Percentiles rank a stretch among this genome's conserved stretches.
Conservation (phyloP, 1,139 yeast species). For the Schwanniomyces etchellsii region DNA sequence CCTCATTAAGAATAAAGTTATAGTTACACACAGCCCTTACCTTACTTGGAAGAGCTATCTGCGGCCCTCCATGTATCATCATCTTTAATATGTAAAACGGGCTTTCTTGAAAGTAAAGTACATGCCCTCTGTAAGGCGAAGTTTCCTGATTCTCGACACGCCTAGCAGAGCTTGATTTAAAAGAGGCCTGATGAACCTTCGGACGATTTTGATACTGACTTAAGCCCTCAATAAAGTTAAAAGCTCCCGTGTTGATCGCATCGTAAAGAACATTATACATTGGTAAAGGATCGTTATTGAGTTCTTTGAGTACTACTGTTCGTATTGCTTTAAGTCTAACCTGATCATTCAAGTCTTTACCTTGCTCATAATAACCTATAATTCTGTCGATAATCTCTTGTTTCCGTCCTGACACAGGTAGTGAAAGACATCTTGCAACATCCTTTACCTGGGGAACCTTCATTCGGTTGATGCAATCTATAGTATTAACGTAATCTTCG, state of each 20-base stretch:
- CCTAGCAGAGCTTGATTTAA: slow-evolving; percentile 3
- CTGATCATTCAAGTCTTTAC: slow-evolving; percentile 29
- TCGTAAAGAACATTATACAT: slow-evolving; percentile 22
- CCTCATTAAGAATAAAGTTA: slow-evolving; percentile 32
- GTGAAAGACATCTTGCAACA: slow-evolving; percentile 39
- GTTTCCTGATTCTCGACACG: slow-evolving; percentile 10
- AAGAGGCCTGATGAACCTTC: background rate
- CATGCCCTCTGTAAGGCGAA: slow-evolving; percentile 21
- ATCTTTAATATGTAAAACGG: slow-evolving; percentile 48
- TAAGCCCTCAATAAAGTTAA: slow-evolving; percentile 8
- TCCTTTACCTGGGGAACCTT: slow-evolving; percentile 33
- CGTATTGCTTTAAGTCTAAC: slow-evolving; percentile 39
- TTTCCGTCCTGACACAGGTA: slow-evolving; percentile 46
- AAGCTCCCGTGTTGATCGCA: slow-evolving; percentile 18
- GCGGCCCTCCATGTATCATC: slow-evolving; percentile 42
- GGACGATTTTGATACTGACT: slow-evolving; percentile 10
- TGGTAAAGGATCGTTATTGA: slow-evolving; percentile 32
- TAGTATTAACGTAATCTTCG: slow-evolving; percentile 12
- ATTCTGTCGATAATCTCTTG: slow-evolving; percentile 46
- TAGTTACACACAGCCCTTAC: slow-evolving; percentile 37
- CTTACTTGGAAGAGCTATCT: slow-evolving; percentile 14
- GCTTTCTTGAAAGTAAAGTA: slow-evolving; percentile 41
- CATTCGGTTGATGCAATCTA: slow-evolving; percentile 9
- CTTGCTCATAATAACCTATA: slow-evolving; percentile 29
- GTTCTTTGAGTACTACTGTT: slow-evolving; percentile 34